Conservation (phyloP, 2,329 filamentous ascomycete genomes). For the Nemania diffusa region DNA sequence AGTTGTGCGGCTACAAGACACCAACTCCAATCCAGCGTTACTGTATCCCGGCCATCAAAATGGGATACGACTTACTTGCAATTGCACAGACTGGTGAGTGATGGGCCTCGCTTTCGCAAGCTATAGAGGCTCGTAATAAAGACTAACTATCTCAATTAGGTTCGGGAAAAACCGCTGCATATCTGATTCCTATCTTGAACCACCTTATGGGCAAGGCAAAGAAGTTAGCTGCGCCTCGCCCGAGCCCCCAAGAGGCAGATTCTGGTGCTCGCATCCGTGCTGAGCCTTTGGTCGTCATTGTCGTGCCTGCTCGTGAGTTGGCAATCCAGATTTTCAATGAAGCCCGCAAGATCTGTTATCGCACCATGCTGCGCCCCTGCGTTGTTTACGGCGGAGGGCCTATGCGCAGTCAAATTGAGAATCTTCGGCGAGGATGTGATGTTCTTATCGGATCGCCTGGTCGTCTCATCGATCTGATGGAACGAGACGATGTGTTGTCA, state of each 20-base stretch:
- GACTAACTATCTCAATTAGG: constrained; percentile 62
- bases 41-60: constrained; percentile 80
- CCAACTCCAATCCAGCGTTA: constrained; percentile 92
- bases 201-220: constrained; percentile 96
- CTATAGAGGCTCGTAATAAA: neutral
- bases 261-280: constrained; percentile 67
- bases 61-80: constrained; percentile 84
- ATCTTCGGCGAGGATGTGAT: constrained; percentile 87
- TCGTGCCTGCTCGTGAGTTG: constrained; percentile 89
- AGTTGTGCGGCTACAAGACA: constrained; percentile 73
- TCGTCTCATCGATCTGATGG: constrained; percentile 85
- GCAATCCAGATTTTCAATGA: constrained; percentile 97
- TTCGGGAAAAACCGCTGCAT: constrained; percentile 95
- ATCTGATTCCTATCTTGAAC: constrained; percentile 87
- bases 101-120: neutral
- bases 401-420: constrained; percentile 72
- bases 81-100: constrained; percentile 91
- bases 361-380: constrained; percentile 91
- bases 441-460: constrained; percentile 89
- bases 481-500: constrained; percentile 73
- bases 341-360: constrained; percentile 90
- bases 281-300: constrained; percentile 87
- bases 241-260: constrained; percentile 65
- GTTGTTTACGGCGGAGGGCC: constrained; percentile 89
- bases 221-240: constrained; percentile 82